Conservation (phyloP, 169 alveolate species). For the Eimeria sp. region DNA sequence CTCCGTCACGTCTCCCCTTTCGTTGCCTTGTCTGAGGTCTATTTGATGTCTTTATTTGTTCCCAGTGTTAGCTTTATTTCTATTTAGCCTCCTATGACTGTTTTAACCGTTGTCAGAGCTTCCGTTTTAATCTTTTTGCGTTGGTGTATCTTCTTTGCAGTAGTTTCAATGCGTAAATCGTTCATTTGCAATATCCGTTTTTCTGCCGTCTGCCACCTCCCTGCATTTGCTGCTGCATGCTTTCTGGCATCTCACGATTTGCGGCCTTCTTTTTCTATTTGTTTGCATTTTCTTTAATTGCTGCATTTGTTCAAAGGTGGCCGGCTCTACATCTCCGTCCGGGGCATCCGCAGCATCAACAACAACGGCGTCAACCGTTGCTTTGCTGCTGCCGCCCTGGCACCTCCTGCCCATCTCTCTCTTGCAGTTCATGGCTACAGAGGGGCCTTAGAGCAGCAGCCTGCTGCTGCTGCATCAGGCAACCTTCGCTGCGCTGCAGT, state of each 20-base stretch:
- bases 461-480: background rate
- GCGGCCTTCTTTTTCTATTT: background rate
- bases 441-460: conserved; percentile 9
- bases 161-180: too few species aligned
- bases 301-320: background rate
- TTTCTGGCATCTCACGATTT: too few species aligned
- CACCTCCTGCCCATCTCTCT: background rate
- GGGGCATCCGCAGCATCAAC: conserved; percentile 10
- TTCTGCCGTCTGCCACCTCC: too few species aligned
- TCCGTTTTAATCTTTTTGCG: too few species aligned
- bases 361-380: background rate
- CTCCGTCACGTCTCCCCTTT: background rate
- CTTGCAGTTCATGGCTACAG: conserved; percentile 13
- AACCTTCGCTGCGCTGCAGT: conserved; percentile 19
- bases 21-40: background rate
- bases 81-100: too few species aligned
- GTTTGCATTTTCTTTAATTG: background rate
- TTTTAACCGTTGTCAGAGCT: too few species aligned
- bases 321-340: background rate
- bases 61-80: too few species aligned
- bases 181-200: too few species aligned
- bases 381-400: background rate
- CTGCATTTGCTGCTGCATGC: too few species aligned
- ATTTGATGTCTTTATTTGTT: too few species aligned
- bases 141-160: too few species aligned